Evolutionary conservation across 345 rosid genomes (phyloP), one percentile per base, ranked within the genome.

Genomic region (Crucihimalaya himalaica): DNA sequence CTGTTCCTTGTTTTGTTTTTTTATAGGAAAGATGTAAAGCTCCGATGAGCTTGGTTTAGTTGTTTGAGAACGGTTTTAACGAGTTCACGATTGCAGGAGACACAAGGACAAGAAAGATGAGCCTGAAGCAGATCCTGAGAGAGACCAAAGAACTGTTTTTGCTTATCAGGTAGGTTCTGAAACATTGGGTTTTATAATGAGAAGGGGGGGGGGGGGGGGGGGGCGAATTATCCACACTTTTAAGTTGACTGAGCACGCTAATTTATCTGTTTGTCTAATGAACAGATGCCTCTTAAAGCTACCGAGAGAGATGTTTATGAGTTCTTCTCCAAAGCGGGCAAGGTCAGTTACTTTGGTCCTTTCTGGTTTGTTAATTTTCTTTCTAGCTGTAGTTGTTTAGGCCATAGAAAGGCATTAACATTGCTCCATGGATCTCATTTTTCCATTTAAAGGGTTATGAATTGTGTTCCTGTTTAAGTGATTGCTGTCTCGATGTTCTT

Each of bases 81-180:
- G 61, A 20, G 8, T 31, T 67, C 1, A 23, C 45, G 19, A 45
- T 61, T 74, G 59, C 83, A 93, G 97, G 85, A 87, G 87, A 80
- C 84, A 66, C 59, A 93, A 77, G 83, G 97, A 93, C 15, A 90
- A 93, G 87, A 90, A 87, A 78, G 97, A 92, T 63, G 97, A 91
- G 79, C 89, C 93, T 69, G 98, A 90, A 81, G 89, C 86, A 43
- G 98, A 93, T 81, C 98, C 98, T 2, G 98, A 93, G 83, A 90
- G 98, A 80, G 98, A 93, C 78, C 98, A 90, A 77, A 84, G 96
- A 83, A 90, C 98, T 10, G 98, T 93, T 78, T 93, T 93, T 83
- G 98, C 96, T 15, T 93, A 93, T 72, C 98, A 90, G 97, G 98
- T 90, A 58, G 19, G 43, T 72, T 42, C 6, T 67, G 20, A 21